Evolutionary conservation across 2,329 filamentous ascomycete genomes (phyloP).

Genomic region (Tolypocladium tropicale): DNA sequence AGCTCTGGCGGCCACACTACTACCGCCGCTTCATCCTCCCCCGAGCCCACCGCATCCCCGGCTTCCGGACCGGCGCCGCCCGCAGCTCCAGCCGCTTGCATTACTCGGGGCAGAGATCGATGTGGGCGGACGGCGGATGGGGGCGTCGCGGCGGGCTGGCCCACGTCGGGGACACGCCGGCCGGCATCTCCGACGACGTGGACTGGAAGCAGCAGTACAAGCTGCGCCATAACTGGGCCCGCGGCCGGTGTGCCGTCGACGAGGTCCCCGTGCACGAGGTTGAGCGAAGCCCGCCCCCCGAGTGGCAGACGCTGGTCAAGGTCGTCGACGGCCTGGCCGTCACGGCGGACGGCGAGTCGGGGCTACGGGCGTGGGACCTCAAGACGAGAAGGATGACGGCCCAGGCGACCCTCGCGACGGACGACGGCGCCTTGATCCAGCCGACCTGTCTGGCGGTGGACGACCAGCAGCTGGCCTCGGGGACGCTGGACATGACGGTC

Average conservation of each 20-base stretch:
- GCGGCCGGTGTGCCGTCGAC: constrained; percentile 68
- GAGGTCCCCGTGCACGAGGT: constrained; percentile 52
- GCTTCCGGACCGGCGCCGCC: constrained; percentile 35
- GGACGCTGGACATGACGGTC: constrained; percentile 48
- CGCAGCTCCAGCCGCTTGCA: constrained; percentile 24
- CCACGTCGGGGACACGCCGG: constrained; percentile 38
- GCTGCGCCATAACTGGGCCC: constrained; percentile 82
- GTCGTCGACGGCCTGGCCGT: constrained; percentile 68
- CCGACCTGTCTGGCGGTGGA: constrained; percentile 61
- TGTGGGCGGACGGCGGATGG: constrained; percentile 32
- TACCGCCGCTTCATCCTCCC: constrained; percentile 80
- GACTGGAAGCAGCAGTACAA: constrained; percentile 89
- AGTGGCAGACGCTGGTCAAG: constrained; percentile 59
- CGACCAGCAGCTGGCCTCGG: constrained; percentile 30
- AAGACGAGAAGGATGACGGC: constrained; percentile 53
- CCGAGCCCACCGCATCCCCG: constrained; percentile 65
- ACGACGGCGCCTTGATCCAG: constrained; percentile 11
- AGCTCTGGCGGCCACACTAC: constrained; percentile 86
- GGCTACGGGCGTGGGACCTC: constrained; percentile 70
- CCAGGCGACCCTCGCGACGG: constrained; percentile 23
- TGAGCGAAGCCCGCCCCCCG: constrained; percentile 20
- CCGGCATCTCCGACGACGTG: constrained; percentile 25
- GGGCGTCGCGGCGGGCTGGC: constrained; percentile 31
- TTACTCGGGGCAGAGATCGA: constrained; percentile 30
- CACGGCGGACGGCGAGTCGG: constrained; percentile 59